phyloP scores from a whole-genome alignment of 2,329 filamentous ascomycete species.

The Fusarium phyllophilum region DNA sequence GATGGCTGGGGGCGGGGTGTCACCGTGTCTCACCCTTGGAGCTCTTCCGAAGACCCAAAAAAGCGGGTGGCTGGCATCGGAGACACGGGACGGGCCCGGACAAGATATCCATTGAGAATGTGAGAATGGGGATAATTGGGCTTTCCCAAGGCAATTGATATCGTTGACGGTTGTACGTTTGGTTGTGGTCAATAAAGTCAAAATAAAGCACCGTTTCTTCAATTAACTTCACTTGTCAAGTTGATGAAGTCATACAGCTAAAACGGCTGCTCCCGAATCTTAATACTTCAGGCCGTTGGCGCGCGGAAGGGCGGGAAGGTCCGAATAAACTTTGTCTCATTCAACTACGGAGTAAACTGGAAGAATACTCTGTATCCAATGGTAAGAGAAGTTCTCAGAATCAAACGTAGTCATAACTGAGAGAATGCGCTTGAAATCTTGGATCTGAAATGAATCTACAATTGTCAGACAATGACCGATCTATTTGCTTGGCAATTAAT shows the following conservation, averaged over 20 bases:
- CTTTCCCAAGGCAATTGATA: background rate
- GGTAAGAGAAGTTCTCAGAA: background rate
- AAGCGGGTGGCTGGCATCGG: constrained; percentile 39
- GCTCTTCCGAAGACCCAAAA: constrained; percentile 23
- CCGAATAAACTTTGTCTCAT: constrained; percentile 38
- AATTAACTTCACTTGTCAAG: background rate
- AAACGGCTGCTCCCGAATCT: constrained; percentile 14
- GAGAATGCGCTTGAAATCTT: background rate
- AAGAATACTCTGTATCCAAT: background rate
- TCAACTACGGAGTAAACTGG: background rate
- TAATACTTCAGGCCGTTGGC: constrained; percentile 17
- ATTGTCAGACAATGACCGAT: background rate
- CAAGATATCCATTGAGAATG: constrained; percentile 19
- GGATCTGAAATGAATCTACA: background rate
- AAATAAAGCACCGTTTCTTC: background rate
- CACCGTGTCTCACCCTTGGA: constrained; percentile 23
- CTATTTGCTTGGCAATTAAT: background rate
- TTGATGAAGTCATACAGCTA: constrained; percentile 4
- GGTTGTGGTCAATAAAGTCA: background rate
- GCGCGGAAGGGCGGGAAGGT: constrained; percentile 39
- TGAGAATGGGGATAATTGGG: constrained; percentile 15
- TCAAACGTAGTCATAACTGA: background rate
- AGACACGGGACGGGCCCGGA: constrained; percentile 28
- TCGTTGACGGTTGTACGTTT: background rate
- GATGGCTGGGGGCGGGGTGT: constrained; percentile 38